A percentile compares a stretch with the other conserved stretches of the same genome.
These are phyloP conservation scores for Stephanodiscus minutulus DNA, from an alignment of 108 stramenopile species.

Conservation along the genomic window DNA sequence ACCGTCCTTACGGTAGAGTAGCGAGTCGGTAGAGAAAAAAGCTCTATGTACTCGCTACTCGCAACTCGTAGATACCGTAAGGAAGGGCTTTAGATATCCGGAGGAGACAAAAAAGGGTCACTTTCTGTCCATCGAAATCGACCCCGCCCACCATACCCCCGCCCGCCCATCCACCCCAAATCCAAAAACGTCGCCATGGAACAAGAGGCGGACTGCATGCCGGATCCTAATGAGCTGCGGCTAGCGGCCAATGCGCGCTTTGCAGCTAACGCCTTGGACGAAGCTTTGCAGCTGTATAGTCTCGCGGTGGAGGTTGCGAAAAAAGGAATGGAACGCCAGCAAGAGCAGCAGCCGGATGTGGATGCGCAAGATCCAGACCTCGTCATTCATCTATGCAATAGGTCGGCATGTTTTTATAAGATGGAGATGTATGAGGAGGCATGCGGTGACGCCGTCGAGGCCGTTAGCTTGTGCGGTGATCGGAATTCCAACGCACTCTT, in stretches of 20 bases:
- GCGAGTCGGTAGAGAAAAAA: too few species aligned
- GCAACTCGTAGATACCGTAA: too few species aligned
- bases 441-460: constrained; percentile 58
- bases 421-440: constrained; percentile 70
- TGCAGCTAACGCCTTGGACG: constrained; percentile 45
- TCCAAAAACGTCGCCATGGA: background rate
- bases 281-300: constrained; percentile 44
- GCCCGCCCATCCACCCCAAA: background rate
- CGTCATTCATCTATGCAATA: constrained; percentile 74
- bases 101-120: too few species aligned
- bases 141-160: too few species aligned
- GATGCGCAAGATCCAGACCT: constrained; percentile 27
- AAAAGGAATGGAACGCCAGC: constrained; percentile 7
- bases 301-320: constrained; percentile 47
- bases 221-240: constrained; percentile 42
- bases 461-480: constrained; percentile 43
- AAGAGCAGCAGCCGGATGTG: constrained; percentile 1
- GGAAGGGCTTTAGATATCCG: too few species aligned
- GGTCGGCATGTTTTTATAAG: constrained; percentile 72
- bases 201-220: constrained; percentile 5
- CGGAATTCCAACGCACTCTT: constrained; percentile 21
- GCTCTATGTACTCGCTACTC: too few species aligned
- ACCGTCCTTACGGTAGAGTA: too few species aligned
- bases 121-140: too few species aligned
- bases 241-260: constrained; percentile 50